Conservation (phyloP, 2,329 filamentous ascomycete species). For the Microascus cirrosus region DNA sequence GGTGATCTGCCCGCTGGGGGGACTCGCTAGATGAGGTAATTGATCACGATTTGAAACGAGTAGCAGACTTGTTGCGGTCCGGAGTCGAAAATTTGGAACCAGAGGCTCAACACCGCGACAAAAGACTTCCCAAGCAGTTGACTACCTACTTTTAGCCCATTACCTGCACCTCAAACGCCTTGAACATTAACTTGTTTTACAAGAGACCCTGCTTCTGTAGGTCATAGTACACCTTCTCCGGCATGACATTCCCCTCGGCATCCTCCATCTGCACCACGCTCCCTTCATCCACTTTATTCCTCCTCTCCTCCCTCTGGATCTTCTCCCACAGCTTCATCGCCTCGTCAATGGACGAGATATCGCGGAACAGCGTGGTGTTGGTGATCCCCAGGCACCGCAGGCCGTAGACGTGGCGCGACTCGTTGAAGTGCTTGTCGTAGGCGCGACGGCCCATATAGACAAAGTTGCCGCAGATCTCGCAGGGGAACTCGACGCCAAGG, state of each 20-base stretch:
- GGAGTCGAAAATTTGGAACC: no score
- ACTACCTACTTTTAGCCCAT: not conserved
- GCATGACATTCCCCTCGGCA: constrained; percentile 95
- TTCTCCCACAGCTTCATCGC: constrained; percentile 86
- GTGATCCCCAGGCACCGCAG: constrained; percentile 90
- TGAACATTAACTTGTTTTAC: constrained; percentile 23
- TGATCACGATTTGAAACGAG: no score
- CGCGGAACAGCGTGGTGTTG: constrained; percentile 80
- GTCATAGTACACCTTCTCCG: constrained; percentile 95
- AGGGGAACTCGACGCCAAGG: constrained; percentile 85
- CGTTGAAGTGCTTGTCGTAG: constrained; percentile 98
- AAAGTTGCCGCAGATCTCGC: constrained; percentile 95
- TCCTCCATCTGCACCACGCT: constrained; percentile 98
- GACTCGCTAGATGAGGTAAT: no score
- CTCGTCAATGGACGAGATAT: constrained; percentile 88
- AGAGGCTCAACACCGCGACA: not conserved
- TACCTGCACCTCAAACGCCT: not conserved
- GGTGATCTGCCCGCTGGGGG: not conserved
- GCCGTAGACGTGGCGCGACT: constrained; percentile 85
- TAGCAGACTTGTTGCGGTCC: no score
- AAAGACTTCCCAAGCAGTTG: not conserved
- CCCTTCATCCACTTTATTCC: constrained; percentile 62
- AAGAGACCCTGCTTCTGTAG: constrained; percentile 83
- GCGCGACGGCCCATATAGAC: constrained; percentile 96
- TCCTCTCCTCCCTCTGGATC: constrained; percentile 76